These are phyloP conservation scores for Wickerhamomyces sp. DNA, from an alignment of 1,139 yeast genomes.

Conservation along the genomic window DNA sequence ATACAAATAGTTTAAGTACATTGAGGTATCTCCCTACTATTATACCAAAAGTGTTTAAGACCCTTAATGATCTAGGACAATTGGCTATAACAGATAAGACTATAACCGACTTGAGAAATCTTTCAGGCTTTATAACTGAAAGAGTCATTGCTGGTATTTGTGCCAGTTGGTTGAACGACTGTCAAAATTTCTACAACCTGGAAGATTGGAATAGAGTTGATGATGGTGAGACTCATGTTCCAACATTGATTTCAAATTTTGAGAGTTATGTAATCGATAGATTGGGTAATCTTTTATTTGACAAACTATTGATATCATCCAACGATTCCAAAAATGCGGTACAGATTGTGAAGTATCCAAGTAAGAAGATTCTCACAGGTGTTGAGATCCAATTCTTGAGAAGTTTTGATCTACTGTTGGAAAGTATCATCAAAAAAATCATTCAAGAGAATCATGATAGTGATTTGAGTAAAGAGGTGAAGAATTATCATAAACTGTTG, in stretches of 20 bases:
- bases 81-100: slow-evolving; percentile 35
- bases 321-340: slow-evolving; percentile 28
- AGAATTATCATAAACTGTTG: slow-evolving; percentile 33
- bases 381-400: slow-evolving; percentile 45
- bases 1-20: slow-evolving; percentile 54
- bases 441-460: slow-evolving; percentile 29
- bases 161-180: slow-evolving; percentile 45
- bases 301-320: slow-evolving; percentile 26
- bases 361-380: slow-evolving; percentile 38
- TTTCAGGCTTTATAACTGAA: slow-evolving; percentile 33
- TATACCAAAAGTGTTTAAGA: slow-evolving; percentile 32
- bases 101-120: slow-evolving; percentile 31
- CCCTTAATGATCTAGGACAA: slow-evolving; percentile 40
- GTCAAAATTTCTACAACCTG: slow-evolving; percentile 35
- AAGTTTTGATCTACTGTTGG: slow-evolving; percentile 45
- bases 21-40: slow-evolving; percentile 41
- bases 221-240: slow-evolving; percentile 43
- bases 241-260: slow-evolving; percentile 37
- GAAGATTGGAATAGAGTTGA: slow-evolving; percentile 38
- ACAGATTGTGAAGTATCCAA: slow-evolving; percentile 34
- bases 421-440: slow-evolving; percentile 42
- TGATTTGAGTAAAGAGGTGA: slow-evolving; percentile 19
- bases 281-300: slow-evolving; percentile 27
- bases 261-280: slow-evolving; percentile 35
- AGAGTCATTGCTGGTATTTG: slow-evolving; percentile 43